These are phyloP conservation scores for Naganishia sp. DNA, from an alignment of 1,284 basidiomycete genomes.

Conservation along the genomic window DNA sequence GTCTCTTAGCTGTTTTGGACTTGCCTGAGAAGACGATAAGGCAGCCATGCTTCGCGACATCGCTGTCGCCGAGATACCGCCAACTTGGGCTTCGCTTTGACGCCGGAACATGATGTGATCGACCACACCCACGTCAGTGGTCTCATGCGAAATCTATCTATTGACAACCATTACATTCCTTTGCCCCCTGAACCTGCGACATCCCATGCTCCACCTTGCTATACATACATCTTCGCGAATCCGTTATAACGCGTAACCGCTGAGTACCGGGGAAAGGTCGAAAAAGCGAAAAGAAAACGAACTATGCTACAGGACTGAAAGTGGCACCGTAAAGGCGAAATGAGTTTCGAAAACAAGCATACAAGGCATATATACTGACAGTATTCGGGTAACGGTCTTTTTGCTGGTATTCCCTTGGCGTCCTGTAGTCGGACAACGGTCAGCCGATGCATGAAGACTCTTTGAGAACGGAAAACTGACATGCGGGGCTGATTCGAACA, in stretches of 20 bases:
- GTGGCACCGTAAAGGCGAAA: neutral
- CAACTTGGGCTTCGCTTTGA: neutral
- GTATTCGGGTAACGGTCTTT: conserved; percentile 82
- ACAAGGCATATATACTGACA: conserved; percentile 43
- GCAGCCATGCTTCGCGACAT: neutral
- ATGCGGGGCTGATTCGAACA: conserved; percentile 55
- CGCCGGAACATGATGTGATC: too few relatives aligned
- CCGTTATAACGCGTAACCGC: neutral
- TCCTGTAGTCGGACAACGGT: conserved; percentile 59
- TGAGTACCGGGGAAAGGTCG: neutral
- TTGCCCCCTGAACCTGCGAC: neutral
- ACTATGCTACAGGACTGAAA: conserved; percentile 20
- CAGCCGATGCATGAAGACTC: conserved; percentile 6
- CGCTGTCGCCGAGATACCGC: neutral
- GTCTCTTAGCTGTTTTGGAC: neutral
- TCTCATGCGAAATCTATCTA: conserved; percentile 6
- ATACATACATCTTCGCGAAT: neutral
- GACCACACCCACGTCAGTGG: neutral
- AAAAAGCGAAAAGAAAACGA: conserved; percentile 1
- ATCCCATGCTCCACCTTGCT: neutral
- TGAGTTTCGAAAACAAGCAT: neutral
- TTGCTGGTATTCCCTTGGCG: conserved; percentile 80
- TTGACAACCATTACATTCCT: neutral
- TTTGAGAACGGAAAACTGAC: conserved; percentile 36
- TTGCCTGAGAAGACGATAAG: too few relatives aligned